Evolutionary conservation across 495 filamentous ascomycete species (phyloP).

Genomic region (Aspergillus nidulans): DNA sequence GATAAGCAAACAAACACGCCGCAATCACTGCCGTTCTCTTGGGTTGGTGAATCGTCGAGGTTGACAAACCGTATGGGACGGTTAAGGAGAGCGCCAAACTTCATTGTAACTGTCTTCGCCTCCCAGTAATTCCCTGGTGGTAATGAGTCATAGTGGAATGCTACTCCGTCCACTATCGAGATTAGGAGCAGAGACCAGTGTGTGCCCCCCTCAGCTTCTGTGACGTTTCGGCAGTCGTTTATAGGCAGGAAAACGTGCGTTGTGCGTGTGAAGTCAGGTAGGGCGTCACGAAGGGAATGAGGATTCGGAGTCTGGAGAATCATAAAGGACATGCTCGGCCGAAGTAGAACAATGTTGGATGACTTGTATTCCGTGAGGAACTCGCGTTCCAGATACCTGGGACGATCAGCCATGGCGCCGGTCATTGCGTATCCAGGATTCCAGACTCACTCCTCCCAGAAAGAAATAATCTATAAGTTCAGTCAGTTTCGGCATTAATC

Average conservation of each 20-base stretch:
- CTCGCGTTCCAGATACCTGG: slow-evolving; percentile 86
- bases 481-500: slow-evolving; percentile 4
- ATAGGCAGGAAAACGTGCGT: slow-evolving; percentile 97
- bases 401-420: slow-evolving; percentile 7
- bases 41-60: slow-evolving; percentile 80
- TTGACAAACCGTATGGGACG: slow-evolving; percentile 63
- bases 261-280: slow-evolving; percentile 64
- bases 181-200: slow-evolving; percentile 97
- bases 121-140: slow-evolving; percentile 69
- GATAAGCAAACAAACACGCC: slow-evolving; percentile 93
- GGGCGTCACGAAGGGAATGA: slow-evolving; percentile 54
- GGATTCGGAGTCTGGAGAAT: slow-evolving; percentile 79
- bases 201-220: slow-evolving; percentile 76
- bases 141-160: slow-evolving; percentile 97
- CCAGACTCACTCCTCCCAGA: slow-evolving; percentile 87
- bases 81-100: slow-evolving; percentile 62
- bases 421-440: not conserved
- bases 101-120: slow-evolving; percentile 58
- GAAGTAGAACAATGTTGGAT: slow-evolving; percentile 84
- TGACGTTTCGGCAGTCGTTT: slow-evolving; percentile 78
- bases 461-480: slow-evolving; percentile 63
- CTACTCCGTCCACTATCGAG: slow-evolving; percentile 77
- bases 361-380: slow-evolving; percentile 67
- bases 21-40: slow-evolving; percentile 90
- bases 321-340: slow-evolving; percentile 91